Evolutionary conservation across 345 rosid genomes (phyloP).

Genomic region (Eucalyptus fibrosa): DNA sequence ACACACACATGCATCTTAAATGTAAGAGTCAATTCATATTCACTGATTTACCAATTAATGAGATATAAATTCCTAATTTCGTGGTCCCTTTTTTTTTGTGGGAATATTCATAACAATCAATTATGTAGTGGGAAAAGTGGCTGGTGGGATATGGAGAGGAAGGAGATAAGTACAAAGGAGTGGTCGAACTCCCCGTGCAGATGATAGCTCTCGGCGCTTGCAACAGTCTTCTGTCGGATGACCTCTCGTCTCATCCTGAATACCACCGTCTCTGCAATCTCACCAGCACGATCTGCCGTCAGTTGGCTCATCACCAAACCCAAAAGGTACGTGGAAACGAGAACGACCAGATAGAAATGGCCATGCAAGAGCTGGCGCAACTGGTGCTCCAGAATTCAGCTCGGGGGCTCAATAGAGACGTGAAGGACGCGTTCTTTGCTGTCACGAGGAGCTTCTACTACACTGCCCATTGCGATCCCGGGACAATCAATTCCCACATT

Average conservation of each 20-base stretch:
- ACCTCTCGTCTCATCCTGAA: slow-evolving; percentile 20
- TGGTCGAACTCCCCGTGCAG: slow-evolving; percentile 50
- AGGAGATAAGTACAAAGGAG: slow-evolving; percentile 35
- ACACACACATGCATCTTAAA: not conserved
- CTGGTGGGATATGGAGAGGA: slow-evolving; percentile 41
- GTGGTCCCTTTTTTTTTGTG: not conserved
- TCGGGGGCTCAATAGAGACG: not conserved
- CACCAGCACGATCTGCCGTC: slow-evolving; percentile 24
- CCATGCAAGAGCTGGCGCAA: slow-evolving; percentile 60
- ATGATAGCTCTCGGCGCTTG: slow-evolving; percentile 34
- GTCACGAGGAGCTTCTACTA: slow-evolving; percentile 69
- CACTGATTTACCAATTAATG: not conserved
- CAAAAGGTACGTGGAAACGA: slow-evolving; percentile 30
- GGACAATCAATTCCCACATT: slow-evolving; percentile 40
- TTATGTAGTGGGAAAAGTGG: slow-evolving; percentile 75
- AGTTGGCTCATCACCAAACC: slow-evolving; percentile 9
- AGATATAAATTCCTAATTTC: not conserved
- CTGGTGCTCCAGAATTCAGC: slow-evolving; percentile 19
- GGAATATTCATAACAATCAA: not conserved
- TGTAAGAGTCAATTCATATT: not conserved
- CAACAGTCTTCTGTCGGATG: not conserved
- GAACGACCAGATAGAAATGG: slow-evolving; percentile 24
- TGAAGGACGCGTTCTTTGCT: slow-evolving; percentile 42
- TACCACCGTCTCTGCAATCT: slow-evolving; percentile 25
- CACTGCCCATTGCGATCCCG: slow-evolving; percentile 34